Evolutionary conservation across 2,329 filamentous ascomycete species (phyloP).

Genomic region (Monilinia aucupariae): DNA sequence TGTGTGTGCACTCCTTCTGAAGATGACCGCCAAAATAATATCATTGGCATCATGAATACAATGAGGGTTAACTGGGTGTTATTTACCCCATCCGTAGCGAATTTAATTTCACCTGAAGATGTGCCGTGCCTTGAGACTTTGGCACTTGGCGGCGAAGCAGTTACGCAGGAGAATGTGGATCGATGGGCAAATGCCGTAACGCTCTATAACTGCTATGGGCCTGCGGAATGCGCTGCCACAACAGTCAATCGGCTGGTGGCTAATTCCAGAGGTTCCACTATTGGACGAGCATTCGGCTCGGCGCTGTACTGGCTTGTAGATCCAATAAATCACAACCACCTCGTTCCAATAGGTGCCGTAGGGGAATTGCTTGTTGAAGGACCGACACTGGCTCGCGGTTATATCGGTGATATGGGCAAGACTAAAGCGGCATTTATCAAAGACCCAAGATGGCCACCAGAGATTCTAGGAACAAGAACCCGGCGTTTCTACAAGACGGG

Average conservation of each 20-base stretch:
- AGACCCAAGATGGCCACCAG: constrained; percentile 30
- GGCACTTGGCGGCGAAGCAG: constrained; percentile 23
- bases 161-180: constrained; percentile 25
- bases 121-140: constrained; percentile 27
- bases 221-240: constrained; percentile 1
- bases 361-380: constrained; percentile 40
- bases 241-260: constrained; percentile 2
- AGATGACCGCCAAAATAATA: constrained; percentile 21
- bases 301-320: constrained; percentile 38
- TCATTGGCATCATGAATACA: constrained; percentile 19
- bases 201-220: constrained; percentile 12
- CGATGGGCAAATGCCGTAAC: constrained; percentile 32
- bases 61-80: constrained; percentile 21
- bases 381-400: constrained; percentile 37
- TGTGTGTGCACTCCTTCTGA: constrained; percentile 28
- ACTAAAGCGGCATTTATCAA: constrained; percentile 37
- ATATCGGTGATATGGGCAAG: constrained; percentile 37
- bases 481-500: constrained; percentile 54
- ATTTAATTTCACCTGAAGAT: constrained; percentile 34
- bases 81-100: constrained; percentile 25
- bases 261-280: constrained; percentile 9
- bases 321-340: constrained; percentile 36
- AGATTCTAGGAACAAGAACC: constrained; percentile 24
- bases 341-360: constrained; percentile 34
- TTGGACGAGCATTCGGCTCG: constrained; percentile 5